Base-by-base conservation (phyloP, 1,284 basidiomycete genomes). In the Naganishia liquefaciens region DNA sequence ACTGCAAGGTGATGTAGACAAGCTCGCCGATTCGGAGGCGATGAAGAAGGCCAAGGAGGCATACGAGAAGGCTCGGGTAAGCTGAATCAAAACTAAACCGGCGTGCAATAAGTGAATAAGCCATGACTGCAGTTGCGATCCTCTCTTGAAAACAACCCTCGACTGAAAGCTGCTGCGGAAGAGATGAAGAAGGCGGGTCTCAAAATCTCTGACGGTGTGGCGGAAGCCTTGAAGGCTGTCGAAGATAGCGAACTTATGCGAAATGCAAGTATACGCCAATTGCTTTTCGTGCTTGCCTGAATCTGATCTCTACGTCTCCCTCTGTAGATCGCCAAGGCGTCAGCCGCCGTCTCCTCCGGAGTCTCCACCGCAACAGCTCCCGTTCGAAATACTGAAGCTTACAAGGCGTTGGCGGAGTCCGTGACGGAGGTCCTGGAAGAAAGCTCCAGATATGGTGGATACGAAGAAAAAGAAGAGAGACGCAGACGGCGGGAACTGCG, bases 111-210 rank as follows among this genome's bases (percentile, higher is more conserved):
- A 58, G 21, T 13, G 64, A 2, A 9, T 25, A 17, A 37, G 37
- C 47, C 15, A 39, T 49, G 39, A 28, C 44, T 10, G 43, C 71
- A 95, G 91, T 81, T 96, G 70, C 88, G 90, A 21, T 90, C 91
- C 11, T 93, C 92, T 72, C 96, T 99, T 69, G 91, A 97, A 82
- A 91, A 97, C 80, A 99, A 99, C 75, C 96, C 96, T 10, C 83
- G 87, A 63, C 81, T 99, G 65, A 86, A 90, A 64, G 89, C 90
- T 0, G 95, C 94, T 0, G 94, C 93, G 1, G 90, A 94, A 73
- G 90, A 94, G 73, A 84, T 99, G 64, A 87, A 86, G 74, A 90
- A 90, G 76, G 85, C 88, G 17, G 96, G 96, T 69, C 85, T 95
- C 63, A 92, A 91, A 74, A 90, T 98, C 68, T 89, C 90, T 51